Conservation (phyloP, 352 stramenopile genomes). For the Pythium periplocum region DNA sequence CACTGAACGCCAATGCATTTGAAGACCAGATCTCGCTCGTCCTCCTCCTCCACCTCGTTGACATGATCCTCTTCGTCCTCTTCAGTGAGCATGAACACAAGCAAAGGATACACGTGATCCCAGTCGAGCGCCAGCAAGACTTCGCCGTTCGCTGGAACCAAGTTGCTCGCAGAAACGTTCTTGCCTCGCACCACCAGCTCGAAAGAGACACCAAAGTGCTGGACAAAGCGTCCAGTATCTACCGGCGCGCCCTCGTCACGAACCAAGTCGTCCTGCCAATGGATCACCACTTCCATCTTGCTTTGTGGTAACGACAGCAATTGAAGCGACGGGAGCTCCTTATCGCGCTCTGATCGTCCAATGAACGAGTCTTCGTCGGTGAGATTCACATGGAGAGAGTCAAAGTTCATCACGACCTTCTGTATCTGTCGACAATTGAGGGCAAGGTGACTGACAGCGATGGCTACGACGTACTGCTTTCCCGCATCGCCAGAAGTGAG, state of each 20-base stretch:
- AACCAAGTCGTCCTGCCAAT: slow-evolving; percentile 17
- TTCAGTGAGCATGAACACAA: slow-evolving; percentile 44
- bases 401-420: slow-evolving; percentile 33
- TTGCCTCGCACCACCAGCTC: slow-evolving; percentile 41
- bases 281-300: slow-evolving; percentile 22
- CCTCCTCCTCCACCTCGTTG: background rate
- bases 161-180: slow-evolving; percentile 6
- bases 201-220: slow-evolving; percentile 45
- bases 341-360: background rate
- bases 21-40: slow-evolving; percentile 1
- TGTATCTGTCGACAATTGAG: slow-evolving; percentile 54
- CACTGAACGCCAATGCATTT: slow-evolving; percentile 52
- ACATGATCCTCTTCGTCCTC: slow-evolving; percentile 22
- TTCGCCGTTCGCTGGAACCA: slow-evolving; percentile 42
- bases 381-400: slow-evolving; percentile 18
- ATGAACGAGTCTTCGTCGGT: background rate
- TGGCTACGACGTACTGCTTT: slow-evolving; percentile 7
- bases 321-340: slow-evolving; percentile 12
- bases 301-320: slow-evolving; percentile 20
- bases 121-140: slow-evolving; percentile 54
- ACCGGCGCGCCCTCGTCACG: background rate
- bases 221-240: background rate
- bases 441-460: slow-evolving; percentile 30
- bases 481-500: too few relatives aligned
- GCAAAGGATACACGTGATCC: slow-evolving; percentile 63